Conservation (phyloP, 139 green algal genomes). For the Chlorella sp. region DNA sequence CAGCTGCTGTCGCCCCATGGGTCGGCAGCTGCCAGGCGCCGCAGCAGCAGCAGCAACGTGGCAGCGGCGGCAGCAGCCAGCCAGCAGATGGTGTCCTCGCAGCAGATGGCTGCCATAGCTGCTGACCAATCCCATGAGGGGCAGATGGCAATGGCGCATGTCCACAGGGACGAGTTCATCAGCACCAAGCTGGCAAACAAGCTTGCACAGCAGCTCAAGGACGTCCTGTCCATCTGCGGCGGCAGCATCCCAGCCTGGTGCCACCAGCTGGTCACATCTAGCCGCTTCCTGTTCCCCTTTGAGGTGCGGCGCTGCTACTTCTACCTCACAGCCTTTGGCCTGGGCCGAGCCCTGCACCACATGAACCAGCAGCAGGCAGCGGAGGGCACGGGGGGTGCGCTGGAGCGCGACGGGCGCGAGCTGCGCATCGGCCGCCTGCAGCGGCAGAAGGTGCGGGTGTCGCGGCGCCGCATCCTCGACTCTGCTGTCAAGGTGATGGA, state of each 20-base stretch:
- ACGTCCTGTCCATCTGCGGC: constrained; percentile 86
- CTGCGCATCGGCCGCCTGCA: constrained; percentile 76
- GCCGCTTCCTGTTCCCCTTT: constrained; percentile 89
- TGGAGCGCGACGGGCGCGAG: constrained; percentile 48
- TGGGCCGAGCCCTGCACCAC: constrained; percentile 80
- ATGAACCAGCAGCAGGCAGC: constrained; percentile 70
- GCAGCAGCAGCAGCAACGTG: background rate
- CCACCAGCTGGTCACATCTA: constrained; percentile 43
- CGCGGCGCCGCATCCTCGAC: constrained; percentile 79
- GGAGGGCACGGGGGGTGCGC: constrained; percentile 38
- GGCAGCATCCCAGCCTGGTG: constrained; percentile 80
- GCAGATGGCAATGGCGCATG: constrained; percentile 1
- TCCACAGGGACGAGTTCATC: constrained; percentile 73
- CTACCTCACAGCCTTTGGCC: constrained; percentile 82
- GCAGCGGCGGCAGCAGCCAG: background rate
- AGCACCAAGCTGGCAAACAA: constrained; percentile 83
- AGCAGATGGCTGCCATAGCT: constrained; percentile 3
- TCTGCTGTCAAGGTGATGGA: constrained; percentile 80
- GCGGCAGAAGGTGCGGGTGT: constrained; percentile 60
- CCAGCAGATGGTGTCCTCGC: background rate
- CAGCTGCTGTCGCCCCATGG: background rate
- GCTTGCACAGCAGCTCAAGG: constrained; percentile 84
- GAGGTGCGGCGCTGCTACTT: constrained; percentile 80
- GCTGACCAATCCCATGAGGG: background rate
- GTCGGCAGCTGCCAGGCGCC: too few relatives aligned